Base-by-base conservation (phyloP, 768 basidiomycete genomes). In the Rhodosporidiobolus sp. region DNA sequence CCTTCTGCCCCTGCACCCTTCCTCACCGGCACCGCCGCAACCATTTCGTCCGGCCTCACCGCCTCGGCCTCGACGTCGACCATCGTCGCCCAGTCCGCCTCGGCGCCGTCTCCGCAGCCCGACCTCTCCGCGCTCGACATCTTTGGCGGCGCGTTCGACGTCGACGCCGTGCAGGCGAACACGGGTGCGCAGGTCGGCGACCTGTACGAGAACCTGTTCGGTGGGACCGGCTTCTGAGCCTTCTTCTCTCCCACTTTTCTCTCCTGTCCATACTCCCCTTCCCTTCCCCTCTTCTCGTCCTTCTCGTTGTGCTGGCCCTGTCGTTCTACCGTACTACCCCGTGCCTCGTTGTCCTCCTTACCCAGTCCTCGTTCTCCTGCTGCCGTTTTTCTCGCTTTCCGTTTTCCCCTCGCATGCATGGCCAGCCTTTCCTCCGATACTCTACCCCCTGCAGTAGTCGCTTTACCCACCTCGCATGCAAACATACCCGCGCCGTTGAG, bases 171-270 rank as follows among this genome's bases (percentile, higher is more conserved):
- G 3, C 35, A 11, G 38, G 22, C 26, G 57, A 35, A 26, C 60
- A 48, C 38, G 3, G 49, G 60, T 6, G 60, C 46, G 52, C 68
- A 70, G 52, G 34, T 70, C 43, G 46, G 46, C 57, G 69, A 64
- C 34, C 69, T 70, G 4, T 70, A 65, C 58, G 28, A 24, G 1
- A 63, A 70, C 50, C 58, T 70, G 38, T 70, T 70, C 69, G 14
- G 46, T 0, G 20, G n/a, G 28, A 28, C 55, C 19, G 55, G 48
- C 10, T 69, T 69, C 49, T 69, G 48, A 38, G 30, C 28, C 30
- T 12, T 22, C 30, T 20, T 55, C 19, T n/a, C n/a, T n/a, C n/a
- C 38, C 46, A 17, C 46, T 19, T n/a, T 14, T 28, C 24, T 53
- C 52, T 26, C 52, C 9, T 53, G 16, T 53, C 26, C 20, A 10